Percentiles rank a stretch among this genome's conserved stretches.
phyloP scores from a whole-genome alignment of 768 basidiomycete genomes.

The Jaapia argillacea region DNA sequence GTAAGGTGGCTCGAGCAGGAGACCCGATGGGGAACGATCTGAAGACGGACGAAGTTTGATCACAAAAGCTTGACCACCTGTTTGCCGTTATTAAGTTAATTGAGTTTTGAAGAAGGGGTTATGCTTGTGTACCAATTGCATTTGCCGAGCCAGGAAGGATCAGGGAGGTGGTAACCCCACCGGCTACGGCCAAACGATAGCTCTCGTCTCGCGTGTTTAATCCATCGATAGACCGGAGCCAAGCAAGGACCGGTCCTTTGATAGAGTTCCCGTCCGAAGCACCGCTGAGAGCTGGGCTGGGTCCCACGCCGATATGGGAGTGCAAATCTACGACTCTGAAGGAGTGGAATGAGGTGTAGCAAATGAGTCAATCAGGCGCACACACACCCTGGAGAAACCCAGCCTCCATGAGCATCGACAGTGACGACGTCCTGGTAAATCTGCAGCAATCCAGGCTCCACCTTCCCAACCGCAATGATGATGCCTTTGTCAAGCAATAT shows the following conservation, averaged over 20 bases:
- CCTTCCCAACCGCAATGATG: conserved; percentile 41
- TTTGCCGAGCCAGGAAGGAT: conserved; percentile 64
- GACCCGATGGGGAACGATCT: conserved; percentile 57
- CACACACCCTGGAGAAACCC: conserved; percentile 47
- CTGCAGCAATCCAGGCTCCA: conserved; percentile 3
- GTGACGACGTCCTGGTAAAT: conserved; percentile 16
- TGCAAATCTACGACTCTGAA: conserved; percentile 42
- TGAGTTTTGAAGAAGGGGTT: too few relatives aligned
- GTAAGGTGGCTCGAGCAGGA: conserved; percentile 68
- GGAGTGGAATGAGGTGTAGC: background rate
- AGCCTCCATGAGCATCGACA: conserved; percentile 52
- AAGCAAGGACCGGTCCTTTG: conserved; percentile 43
- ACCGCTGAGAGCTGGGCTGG: conserved; percentile 19
- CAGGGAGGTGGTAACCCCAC: conserved; percentile 66
- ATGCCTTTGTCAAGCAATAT: conserved; percentile 57
- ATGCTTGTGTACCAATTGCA: conserved; percentile 37
- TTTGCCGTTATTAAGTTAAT: background rate
- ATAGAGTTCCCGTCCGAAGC: conserved; percentile 47
- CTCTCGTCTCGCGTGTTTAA: conserved; percentile 67
- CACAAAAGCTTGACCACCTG: conserved; percentile 70
- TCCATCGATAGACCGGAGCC: conserved; percentile 62
- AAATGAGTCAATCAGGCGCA: background rate
- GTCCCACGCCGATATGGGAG: conserved; percentile 40
- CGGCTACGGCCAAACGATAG: conserved; percentile 48
- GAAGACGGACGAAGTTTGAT: conserved; percentile 67